Base-by-base conservation (phyloP, 1,284 basidiomycete species). In the Sporisorium reilianum region DNA sequence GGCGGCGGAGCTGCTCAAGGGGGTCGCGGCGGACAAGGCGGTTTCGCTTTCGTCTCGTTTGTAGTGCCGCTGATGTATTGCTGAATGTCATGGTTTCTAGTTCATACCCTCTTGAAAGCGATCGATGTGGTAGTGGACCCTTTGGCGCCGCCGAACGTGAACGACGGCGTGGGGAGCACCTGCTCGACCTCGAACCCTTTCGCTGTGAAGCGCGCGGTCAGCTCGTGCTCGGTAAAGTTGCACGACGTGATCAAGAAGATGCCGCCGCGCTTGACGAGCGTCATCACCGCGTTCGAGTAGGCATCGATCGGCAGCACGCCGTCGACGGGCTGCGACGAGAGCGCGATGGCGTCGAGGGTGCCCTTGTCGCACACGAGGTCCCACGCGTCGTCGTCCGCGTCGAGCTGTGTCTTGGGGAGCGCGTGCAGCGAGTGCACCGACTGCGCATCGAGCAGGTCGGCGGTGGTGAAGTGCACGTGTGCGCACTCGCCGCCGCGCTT, bases 211-310 rank as follows among this genome's bases (percentile, higher is more conserved):
- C 85, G 88, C 1, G 86, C 78, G 67, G 87, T 89, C 40, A 96
- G 85, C 81, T 96, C 94, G 0, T 90, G 89, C 75, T 93, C 90
- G 0, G 94, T 96, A 81, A 94, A 96, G 82, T 96, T 96, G 83
- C 94, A 95, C 8, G 81, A 84, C 8, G 93, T 95, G 65, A 95
- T 93, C 48, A 95, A 86, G 80, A 95, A 94, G 75, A 88, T 86
- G 5, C 91, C 92, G 2, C 53, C n/a, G 5, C 55, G 65, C 48
- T 75, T 90, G 26, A 94, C 86, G 51, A 93, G 84, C 30, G 84
- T 84, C 2, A 87, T 85, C 12, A 93, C 88, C 6, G 90, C 89
- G 30, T 78, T 77, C 5, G 91, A 90, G 84, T 95, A 95, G 11
- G 85, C 84, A 20, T 88, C 86, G 2, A 88, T 88, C 2, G 91